Evolutionary conservation across 2,329 filamentous ascomycete genomes (phyloP).

Genomic region (Emergomyces orientalis): DNA sequence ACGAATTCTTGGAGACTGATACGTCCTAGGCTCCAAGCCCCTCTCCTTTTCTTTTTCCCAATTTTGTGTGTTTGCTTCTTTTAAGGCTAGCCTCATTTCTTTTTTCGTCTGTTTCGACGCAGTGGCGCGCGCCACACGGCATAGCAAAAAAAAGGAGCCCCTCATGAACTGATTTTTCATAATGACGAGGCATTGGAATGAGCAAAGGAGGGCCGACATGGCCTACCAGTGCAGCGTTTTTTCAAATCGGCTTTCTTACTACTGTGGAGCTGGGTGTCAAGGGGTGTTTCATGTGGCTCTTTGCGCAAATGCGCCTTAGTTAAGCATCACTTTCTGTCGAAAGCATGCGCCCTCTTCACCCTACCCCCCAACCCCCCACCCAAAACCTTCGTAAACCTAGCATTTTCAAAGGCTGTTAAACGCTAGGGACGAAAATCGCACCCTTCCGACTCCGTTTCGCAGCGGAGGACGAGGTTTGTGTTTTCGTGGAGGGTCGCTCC

Average conservation of each 20-base stretch:
- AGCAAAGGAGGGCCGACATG: not conserved
- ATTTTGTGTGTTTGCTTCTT: slow-evolving; percentile 6
- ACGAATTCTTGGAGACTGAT: not conserved
- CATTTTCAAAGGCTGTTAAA: not conserved
- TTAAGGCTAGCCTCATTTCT: slow-evolving; percentile 4
- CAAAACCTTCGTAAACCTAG: not conserved
- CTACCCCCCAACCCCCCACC: too few species aligned
- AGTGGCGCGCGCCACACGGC: slow-evolving; percentile 2
- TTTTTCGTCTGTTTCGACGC: not conserved
- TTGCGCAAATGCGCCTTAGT: not conserved
- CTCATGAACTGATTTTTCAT: not conserved
- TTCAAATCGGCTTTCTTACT: not conserved
- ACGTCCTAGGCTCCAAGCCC: too few species aligned
- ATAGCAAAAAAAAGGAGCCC: not conserved
- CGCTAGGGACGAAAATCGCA: not conserved
- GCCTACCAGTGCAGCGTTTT: not conserved
- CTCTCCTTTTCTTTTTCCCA: not conserved
- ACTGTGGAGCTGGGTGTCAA: not conserved
- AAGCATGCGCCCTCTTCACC: not conserved
- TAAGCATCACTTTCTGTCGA: not conserved
- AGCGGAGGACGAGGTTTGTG: not conserved
- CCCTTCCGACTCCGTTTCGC: not conserved
- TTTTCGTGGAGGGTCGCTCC: not conserved
- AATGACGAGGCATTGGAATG: not conserved
- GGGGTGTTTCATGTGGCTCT: not conserved